Conservation (phyloP, 73 alveolate species). For the Tetrahymena elliotti region DNA sequence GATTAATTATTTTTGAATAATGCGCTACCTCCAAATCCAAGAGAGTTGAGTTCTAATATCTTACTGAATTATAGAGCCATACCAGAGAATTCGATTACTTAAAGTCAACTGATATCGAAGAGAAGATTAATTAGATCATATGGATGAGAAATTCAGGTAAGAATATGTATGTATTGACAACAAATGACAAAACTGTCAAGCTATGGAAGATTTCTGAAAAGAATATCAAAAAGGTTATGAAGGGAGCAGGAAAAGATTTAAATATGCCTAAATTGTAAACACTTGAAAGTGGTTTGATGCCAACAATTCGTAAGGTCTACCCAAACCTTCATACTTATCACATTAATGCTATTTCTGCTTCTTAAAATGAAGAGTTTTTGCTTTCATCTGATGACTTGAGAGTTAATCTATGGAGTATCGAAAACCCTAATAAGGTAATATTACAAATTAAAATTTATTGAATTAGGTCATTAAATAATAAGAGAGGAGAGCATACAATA, state of each 20-base stretch:
- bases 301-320: conserved; percentile 30
- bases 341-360: conserved; percentile 39
- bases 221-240: conserved; percentile 28
- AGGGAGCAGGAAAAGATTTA: conserved; percentile 30
- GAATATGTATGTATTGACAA: conserved; percentile 46
- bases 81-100: conserved; percentile 70
- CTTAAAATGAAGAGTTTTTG: conserved; percentile 33
- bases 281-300: conserved; percentile 38
- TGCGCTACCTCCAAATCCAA: conserved; percentile 22
- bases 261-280: conserved; percentile 42
- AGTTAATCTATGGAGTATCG: conserved; percentile 40
- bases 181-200: conserved; percentile 63
- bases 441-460: not conserved
- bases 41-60: conserved; percentile 42
- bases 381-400: conserved; percentile 40
- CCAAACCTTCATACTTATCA: conserved; percentile 43
- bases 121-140: conserved; percentile 57
- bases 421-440: conserved; percentile 17
- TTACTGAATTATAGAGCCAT: conserved; percentile 69
- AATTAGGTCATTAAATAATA: not conserved
- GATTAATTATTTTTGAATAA: conserved; percentile 58
- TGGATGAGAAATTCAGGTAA: conserved; percentile 58
- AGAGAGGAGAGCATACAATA: not conserved
- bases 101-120: conserved; percentile 61
- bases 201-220: conserved; percentile 47